Evolutionary conservation across 345 rosid genomes (phyloP).

Genomic region (Hypericum androsaemum): DNA sequence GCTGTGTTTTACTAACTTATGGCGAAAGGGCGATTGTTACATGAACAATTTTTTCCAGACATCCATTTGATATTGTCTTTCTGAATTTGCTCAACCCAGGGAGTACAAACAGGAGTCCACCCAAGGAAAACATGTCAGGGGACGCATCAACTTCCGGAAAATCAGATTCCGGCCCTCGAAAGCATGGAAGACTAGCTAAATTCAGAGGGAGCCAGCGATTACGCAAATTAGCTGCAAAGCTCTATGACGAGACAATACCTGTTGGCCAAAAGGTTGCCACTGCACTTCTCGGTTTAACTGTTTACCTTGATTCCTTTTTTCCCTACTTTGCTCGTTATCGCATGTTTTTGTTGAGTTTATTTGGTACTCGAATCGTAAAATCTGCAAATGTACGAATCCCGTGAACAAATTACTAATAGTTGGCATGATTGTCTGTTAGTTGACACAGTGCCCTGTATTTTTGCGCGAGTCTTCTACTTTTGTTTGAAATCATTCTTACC

Average conservation of each 20-base stretch:
- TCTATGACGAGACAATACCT: conserved; percentile 41
- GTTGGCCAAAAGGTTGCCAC: conserved; percentile 34
- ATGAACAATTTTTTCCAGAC: too few species aligned
- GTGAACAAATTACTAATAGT: too few species aligned
- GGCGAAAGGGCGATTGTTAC: too few species aligned
- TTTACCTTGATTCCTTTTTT: not conserved
- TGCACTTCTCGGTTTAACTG: not conserved
- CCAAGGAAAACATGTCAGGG: conserved; percentile 6
- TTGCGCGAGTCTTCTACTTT: too few species aligned
- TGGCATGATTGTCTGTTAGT: too few species aligned
- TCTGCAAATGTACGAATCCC: too few species aligned
- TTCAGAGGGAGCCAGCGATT: conserved; percentile 13
- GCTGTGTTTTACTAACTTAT: too few species aligned
- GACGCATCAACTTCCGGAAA: conserved; percentile 27
- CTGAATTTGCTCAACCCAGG: conserved; percentile 10
- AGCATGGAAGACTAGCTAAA: conserved; percentile 8
- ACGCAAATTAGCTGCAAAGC: conserved; percentile 18
- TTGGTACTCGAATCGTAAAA: too few species aligned
- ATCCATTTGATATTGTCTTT: not conserved
- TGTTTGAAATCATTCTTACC: too few species aligned
- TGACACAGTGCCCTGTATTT: too few species aligned
- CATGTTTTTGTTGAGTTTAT: too few species aligned
- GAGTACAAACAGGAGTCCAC: conserved; percentile 3
- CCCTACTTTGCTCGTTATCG: not conserved
- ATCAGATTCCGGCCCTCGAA: conserved; percentile 13